phyloP scores from a whole-genome alignment of 106 monocot species.

The Dioscorea dumetorum region DNA sequence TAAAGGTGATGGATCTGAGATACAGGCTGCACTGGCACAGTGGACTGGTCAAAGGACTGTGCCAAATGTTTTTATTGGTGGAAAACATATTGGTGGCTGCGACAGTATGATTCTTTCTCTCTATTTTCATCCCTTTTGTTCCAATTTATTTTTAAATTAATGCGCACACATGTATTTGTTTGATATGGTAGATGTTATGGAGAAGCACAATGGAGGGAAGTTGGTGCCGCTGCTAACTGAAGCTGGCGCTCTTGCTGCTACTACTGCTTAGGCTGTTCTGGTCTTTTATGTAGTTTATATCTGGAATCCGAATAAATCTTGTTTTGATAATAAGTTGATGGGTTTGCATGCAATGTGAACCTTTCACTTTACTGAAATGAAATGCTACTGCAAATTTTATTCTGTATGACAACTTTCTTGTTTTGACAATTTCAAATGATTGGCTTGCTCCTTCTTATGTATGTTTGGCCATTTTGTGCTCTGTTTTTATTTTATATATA shows the following conservation, averaged over 20 bases:
- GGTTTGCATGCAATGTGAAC: no score
- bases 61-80: constrained; percentile 83
- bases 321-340: no score
- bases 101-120: constrained; percentile 37
- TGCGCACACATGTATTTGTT: not conserved
- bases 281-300: not conserved
- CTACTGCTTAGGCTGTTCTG: not conserved
- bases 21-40: constrained; percentile 50
- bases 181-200: constrained; percentile 26
- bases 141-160: not conserved
- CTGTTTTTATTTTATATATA: no score
- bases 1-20: constrained; percentile 76
- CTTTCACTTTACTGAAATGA: no score
- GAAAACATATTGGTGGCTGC: constrained; percentile 86
- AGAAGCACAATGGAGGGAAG: constrained; percentile 41
- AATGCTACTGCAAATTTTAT: no score
- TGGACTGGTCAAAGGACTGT: constrained; percentile 87
- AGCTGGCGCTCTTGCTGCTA: constrained; percentile 48
- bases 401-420: no score
- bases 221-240: constrained; percentile 78
- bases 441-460: no score
- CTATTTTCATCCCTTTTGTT: no score
- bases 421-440: no score
- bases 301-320: no score
- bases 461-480: no score